phyloP scores from a whole-genome alignment of 345 rosid genomes.

The Citrus sp. region DNA sequence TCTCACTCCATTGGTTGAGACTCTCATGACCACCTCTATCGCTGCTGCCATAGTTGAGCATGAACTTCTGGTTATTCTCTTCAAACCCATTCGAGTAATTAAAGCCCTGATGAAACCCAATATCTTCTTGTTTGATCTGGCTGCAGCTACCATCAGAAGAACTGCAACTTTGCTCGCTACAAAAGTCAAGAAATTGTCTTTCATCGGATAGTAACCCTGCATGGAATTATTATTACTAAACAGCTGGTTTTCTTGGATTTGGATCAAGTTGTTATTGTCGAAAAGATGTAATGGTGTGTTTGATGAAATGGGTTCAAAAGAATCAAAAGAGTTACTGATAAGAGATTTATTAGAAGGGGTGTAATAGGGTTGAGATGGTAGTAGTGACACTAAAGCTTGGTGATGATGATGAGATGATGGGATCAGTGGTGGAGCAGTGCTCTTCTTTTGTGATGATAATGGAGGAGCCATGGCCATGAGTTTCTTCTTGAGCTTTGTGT shows the following conservation, averaged over 20 bases:
- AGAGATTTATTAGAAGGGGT: constrained; percentile 20
- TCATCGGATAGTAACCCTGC: constrained; percentile 33
- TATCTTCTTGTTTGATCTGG: constrained; percentile 61
- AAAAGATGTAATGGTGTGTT: constrained; percentile 15
- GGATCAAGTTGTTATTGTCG: constrained; percentile 18
- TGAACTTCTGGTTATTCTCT: constrained; percentile 31
- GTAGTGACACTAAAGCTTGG: constrained; percentile 12
- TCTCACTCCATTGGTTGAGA: constrained; percentile 35
- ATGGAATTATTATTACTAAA: constrained; percentile 20
- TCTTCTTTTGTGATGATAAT: constrained; percentile 33
- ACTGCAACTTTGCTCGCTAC: constrained; percentile 59
- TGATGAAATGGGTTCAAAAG: constrained; percentile 5
- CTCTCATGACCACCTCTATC: constrained; percentile 8
- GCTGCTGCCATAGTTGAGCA: constrained; percentile 26
- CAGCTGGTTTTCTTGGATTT: constrained; percentile 24
- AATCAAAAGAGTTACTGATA: constrained; percentile 25
- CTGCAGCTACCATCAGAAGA: constrained; percentile 57
- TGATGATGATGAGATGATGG: constrained; percentile 28
- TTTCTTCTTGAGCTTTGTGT: constrained; percentile 94
- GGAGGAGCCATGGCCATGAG: constrained; percentile 48
- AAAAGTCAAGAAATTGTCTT: constrained; percentile 44
- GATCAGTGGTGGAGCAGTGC: constrained; percentile 25
- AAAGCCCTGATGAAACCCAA: constrained; percentile 31
- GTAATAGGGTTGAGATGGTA: constrained; percentile 12
- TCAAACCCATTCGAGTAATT: constrained; percentile 27